phyloP scores from a whole-genome alignment of 345 rosid genomes.

The Pseudoturritis turrita region DNA sequence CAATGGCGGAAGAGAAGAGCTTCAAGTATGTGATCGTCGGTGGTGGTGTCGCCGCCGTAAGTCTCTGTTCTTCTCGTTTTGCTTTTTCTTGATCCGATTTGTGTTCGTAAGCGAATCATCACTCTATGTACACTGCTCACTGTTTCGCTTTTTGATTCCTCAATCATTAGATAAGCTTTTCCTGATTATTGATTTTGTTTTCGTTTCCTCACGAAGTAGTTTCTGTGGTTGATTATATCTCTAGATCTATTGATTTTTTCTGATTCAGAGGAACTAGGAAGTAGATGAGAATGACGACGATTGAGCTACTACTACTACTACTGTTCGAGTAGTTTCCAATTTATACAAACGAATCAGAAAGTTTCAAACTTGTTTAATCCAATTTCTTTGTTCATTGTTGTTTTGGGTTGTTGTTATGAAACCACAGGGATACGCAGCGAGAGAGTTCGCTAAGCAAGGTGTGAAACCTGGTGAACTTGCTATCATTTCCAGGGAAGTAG shows the following conservation, averaged over 20 bases:
- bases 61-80: slow-evolving; percentile 3
- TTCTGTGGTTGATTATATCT: background rate
- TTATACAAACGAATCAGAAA: background rate
- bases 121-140: slow-evolving; percentile 1
- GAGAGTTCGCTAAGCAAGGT: slow-evolving; percentile 76
- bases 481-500: slow-evolving; percentile 75
- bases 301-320: background rate
- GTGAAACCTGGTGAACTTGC: slow-evolving; percentile 79
- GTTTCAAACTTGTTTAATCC: background rate
- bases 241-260: background rate
- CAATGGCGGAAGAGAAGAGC: slow-evolving; percentile 36
- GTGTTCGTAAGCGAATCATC: background rate
- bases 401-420: background rate
- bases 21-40: slow-evolving; percentile 39
- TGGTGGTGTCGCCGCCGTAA: slow-evolving; percentile 39
- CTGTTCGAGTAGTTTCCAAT: background rate
- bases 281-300: background rate
- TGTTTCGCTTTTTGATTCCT: background rate
- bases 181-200: background rate
- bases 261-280: background rate
- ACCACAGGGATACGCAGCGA: slow-evolving; percentile 69
- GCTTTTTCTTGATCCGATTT: background rate
- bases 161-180: background rate
- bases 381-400: background rate
- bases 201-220: background rate